Evolutionary conservation across 2,329 filamentous ascomycete species (phyloP), one percentile per base, ranked within the genome.

Genomic region (Colletotrichum eleusines): DNA sequence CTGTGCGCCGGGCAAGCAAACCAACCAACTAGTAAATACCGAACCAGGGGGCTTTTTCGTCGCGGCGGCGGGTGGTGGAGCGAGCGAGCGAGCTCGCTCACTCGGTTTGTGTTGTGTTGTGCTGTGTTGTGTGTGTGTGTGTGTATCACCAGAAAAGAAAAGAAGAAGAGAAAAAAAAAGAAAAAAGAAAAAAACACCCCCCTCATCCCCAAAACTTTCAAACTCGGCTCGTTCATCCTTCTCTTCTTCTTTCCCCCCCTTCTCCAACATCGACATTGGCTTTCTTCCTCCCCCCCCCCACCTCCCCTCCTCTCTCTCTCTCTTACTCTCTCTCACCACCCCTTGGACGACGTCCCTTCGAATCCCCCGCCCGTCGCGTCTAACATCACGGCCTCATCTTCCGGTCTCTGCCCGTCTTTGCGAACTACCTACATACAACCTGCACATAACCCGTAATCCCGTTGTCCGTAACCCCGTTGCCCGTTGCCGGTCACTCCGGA

Each of bases 51-150:
- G 16, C 14, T 16, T 20, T 42, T 42, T 4, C 42, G 14, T 44
- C 42, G 18, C 18, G 18, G 40, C 18, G 40, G 40, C 20, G 40
- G 40, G 69, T 53, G 40, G 59, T 53, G 50, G 50, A n/a, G n/a
- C n/a, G 65, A 63, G 69, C 42, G 65, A 59, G 63, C 67, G 69
- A 69, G 63, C 61, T 72, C 61, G 63, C 61, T 72, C 61, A 66
- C 55, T 35, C 55, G 66, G 61, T 6, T 42, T 42, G 16, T 42
- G 40, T 42, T 42, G 40, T 42, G 40, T 40, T 42, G 40, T 20
- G 40, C n/a, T 42, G 40, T 8, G 16, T n/a, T 42, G 40, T 42
- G 40, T 18, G 40, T 42, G 40, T 7, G 40, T 42, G 42, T 65
- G 61, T 71, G 70, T 72, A 72, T 72, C 67, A 72, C 70, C 62